Conservation (phyloP, 441 rosid species). For the Omphalea diandra region DNA sequence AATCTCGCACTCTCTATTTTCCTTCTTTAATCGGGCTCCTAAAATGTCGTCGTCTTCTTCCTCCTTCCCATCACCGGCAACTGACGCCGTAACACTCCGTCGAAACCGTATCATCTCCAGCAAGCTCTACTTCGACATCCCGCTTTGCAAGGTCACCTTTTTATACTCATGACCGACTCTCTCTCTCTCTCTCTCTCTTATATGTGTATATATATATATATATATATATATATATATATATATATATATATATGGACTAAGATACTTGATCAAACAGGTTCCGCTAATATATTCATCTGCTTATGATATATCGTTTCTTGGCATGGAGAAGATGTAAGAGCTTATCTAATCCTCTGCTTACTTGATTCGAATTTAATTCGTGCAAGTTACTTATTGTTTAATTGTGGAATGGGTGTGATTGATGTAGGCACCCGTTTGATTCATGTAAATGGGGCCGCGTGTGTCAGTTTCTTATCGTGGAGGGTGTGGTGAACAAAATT, state of each 20-base stretch:
- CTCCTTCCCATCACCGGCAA: constrained; percentile 21
- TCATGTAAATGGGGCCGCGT: constrained; percentile 92
- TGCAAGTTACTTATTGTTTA: not conserved
- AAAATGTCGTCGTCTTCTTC: constrained; percentile 41
- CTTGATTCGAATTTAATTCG: not conserved
- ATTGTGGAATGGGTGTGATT: constrained; percentile 12
- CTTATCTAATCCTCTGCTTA: not conserved
- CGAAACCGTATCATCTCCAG: constrained; percentile 62
- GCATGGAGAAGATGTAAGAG: constrained; percentile 81
- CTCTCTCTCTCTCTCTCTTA: not conserved
- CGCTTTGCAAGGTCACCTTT: constrained; percentile 47
- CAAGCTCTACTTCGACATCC: constrained; percentile 69
- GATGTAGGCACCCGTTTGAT: constrained; percentile 88
- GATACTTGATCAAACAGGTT: constrained; percentile 41
- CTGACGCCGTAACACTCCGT: constrained; percentile 49
- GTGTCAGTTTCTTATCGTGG: constrained; percentile 55
- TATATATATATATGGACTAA: not conserved
- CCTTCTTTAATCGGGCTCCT: constrained; percentile 19
- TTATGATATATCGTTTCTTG: constrained; percentile 75
- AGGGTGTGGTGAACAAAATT: constrained; percentile 53
- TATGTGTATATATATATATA: not conserved
- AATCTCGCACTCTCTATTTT: constrained; percentile 27
- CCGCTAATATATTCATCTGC: constrained; percentile 73
- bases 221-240: not conserved
- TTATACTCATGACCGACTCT: too few species aligned